phyloP scores from a whole-genome alignment of 1,284 basidiomycete genomes.

The Cryptococcus wingfieldii region DNA sequence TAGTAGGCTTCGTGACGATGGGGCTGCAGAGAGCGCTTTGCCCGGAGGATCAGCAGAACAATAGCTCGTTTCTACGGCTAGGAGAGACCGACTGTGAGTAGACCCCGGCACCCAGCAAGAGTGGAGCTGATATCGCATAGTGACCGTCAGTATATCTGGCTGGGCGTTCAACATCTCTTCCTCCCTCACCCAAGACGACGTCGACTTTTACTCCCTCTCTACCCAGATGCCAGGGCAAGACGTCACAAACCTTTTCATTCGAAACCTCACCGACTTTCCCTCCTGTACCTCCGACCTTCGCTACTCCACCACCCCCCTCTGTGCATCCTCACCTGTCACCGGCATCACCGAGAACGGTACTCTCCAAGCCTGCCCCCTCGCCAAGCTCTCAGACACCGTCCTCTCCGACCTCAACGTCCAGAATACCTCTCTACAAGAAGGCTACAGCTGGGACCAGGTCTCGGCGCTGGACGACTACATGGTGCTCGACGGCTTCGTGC shows the following conservation, averaged over 20 bases:
- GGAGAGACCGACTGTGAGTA: constrained; percentile 39
- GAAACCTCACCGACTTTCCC: constrained; percentile 60
- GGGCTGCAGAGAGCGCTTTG: constrained; percentile 91
- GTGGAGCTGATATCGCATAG: constrained; percentile 30
- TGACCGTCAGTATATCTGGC: constrained; percentile 73
- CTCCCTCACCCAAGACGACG: constrained; percentile 53
- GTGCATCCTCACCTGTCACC: constrained; percentile 50
- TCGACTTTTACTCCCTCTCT: constrained; percentile 62
- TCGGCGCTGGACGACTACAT: constrained; percentile 64
- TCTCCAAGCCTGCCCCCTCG: constrained; percentile 58
- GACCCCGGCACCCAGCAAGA: not conserved
- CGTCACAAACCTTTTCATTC: constrained; percentile 78
- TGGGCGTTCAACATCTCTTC: constrained; percentile 71
- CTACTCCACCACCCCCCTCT: constrained; percentile 71
- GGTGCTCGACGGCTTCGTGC: constrained; percentile 87
- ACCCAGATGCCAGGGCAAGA: constrained; percentile 68
- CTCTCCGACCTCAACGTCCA: constrained; percentile 59
- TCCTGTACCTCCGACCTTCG: constrained; percentile 61
- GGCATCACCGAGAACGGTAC: constrained; percentile 37
- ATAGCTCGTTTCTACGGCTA: constrained; percentile 27
- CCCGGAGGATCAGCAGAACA: constrained; percentile 53
- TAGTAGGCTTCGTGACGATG: constrained; percentile 89
- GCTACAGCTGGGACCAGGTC: constrained; percentile 86
- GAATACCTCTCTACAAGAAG: constrained; percentile 64
- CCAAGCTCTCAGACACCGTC: constrained; percentile 58